Percentiles rank a stretch among this genome's conserved stretches.
Conservation (phyloP, 2,329 filamentous ascomycete species). For the Ophiostoma triangulosporum region DNA sequence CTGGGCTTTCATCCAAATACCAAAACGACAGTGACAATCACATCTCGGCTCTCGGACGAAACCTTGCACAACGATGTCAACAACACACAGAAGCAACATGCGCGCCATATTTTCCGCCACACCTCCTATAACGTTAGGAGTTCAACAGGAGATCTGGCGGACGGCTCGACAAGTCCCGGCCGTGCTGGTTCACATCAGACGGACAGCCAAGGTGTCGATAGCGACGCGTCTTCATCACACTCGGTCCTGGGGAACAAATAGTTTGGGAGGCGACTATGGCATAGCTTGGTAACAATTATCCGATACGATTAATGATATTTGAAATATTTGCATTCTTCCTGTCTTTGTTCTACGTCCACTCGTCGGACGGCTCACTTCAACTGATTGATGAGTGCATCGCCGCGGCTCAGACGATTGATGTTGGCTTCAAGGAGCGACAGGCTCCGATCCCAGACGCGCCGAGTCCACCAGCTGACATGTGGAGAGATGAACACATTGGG, state of each 20-base stretch:
- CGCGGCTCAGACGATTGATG: neutral
- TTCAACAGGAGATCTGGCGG: neutral
- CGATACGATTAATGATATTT: neutral
- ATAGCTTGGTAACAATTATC: neutral
- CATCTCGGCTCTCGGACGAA: neutral
- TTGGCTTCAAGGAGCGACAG: neutral
- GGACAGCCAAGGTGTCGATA: neutral
- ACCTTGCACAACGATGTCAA: neutral
- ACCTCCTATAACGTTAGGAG: neutral
- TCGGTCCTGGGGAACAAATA: neutral
- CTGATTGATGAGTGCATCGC: neutral
- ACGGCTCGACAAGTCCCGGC: neutral
- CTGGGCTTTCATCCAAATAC: neutral
- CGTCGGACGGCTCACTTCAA: too few relatives aligned
- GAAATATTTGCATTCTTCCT: neutral
- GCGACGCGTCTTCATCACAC: neutral
- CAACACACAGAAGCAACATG: neutral
- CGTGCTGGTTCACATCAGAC: neutral
- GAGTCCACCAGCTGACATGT: slow-evolving; percentile 15
- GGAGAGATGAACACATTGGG: slow-evolving; percentile 41
- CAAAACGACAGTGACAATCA: neutral
- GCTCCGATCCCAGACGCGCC: neutral
- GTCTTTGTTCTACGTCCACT: too few relatives aligned
- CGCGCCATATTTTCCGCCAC: neutral
- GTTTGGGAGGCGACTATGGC: neutral